A percentile compares a stretch with the other conserved stretches of the same genome.
Conservation (phyloP, 2,329 filamentous ascomycete genomes). For the Botryosphaeria dothidea region DNA sequence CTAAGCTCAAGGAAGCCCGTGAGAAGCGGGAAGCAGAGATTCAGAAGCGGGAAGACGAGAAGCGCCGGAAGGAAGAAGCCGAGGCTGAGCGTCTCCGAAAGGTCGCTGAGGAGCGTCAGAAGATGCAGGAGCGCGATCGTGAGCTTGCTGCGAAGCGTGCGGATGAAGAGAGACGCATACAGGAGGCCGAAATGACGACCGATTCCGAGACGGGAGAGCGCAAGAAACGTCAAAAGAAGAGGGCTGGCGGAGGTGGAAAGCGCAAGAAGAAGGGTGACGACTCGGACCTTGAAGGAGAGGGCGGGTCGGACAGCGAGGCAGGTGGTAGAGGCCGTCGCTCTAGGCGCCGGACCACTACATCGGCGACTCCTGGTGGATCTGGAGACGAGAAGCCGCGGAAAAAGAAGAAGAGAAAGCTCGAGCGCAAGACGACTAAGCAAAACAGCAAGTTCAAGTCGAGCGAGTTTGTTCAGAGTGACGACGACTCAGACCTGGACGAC, state of each 20-base stretch:
- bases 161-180: conserved; percentile 67
- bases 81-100: conserved; percentile 76
- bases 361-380: conserved; percentile 42
- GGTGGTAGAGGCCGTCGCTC: conserved; percentile 31
- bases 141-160: conserved; percentile 69
- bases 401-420: conserved; percentile 63
- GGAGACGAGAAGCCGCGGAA: conserved; percentile 62
- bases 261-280: conserved; percentile 64
- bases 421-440: conserved; percentile 51
- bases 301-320: conserved; percentile 39
- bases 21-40: conserved; percentile 80
- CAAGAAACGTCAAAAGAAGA: conserved; percentile 66
- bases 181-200: conserved; percentile 67
- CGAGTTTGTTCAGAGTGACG: conserved; percentile 79
- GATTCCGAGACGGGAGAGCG: conserved; percentile 74
- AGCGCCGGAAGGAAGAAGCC: conserved; percentile 65
- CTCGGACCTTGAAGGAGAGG: conserved; percentile 49
- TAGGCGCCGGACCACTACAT: conserved; percentile 34
- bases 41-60: conserved; percentile 74
- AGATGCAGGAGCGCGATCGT: conserved; percentile 73
- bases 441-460: conserved; percentile 78
- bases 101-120: conserved; percentile 82
- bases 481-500: conserved; percentile 34
- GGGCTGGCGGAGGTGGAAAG: conserved; percentile 44
- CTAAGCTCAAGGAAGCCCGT: conserved; percentile 79